Percentiles rank a stretch among this genome's conserved stretches.
Conservation (phyloP, 768 basidiomycete genomes). For the Lyophyllum decastes region DNA sequence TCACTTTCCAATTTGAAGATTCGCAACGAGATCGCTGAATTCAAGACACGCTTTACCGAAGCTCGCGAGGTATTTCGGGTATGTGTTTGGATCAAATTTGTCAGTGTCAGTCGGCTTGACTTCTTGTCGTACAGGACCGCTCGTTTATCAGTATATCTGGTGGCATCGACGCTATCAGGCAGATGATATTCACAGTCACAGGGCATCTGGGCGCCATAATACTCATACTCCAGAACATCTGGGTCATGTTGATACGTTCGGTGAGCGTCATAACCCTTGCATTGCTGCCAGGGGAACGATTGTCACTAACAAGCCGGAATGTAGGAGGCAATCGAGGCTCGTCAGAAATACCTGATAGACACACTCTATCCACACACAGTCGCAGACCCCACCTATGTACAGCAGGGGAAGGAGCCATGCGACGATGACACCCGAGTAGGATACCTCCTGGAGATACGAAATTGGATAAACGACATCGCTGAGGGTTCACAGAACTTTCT, state of each 20-base stretch:
- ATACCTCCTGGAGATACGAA: neutral
- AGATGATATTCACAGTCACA: neutral
- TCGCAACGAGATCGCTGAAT: no score
- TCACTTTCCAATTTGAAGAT: no score
- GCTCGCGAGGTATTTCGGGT: no score
- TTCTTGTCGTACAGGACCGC: neutral
- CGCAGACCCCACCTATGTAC: neutral
- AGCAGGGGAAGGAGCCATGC: neutral
- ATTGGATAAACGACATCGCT: neutral
- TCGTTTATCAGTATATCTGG: neutral
- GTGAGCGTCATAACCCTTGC: neutral
- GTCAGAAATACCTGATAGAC: neutral
- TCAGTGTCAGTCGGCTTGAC: neutral
- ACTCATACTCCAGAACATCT: neutral
- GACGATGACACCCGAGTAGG: neutral
- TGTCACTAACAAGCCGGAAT: neutral
- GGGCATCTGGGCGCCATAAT: neutral
- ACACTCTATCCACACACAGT: neutral
- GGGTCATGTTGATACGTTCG: neutral
- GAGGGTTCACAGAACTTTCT: neutral
- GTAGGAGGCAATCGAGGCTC: neutral
- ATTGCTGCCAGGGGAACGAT: neutral
- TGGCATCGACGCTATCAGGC: slow-evolving; percentile 6
- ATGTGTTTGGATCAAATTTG: no score
- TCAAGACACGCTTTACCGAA: no score